Percentiles rank a stretch among this genome's conserved stretches.
Conservation (phyloP, 192 early-diverging fungal species). For the Gigaspora rosea region DNA sequence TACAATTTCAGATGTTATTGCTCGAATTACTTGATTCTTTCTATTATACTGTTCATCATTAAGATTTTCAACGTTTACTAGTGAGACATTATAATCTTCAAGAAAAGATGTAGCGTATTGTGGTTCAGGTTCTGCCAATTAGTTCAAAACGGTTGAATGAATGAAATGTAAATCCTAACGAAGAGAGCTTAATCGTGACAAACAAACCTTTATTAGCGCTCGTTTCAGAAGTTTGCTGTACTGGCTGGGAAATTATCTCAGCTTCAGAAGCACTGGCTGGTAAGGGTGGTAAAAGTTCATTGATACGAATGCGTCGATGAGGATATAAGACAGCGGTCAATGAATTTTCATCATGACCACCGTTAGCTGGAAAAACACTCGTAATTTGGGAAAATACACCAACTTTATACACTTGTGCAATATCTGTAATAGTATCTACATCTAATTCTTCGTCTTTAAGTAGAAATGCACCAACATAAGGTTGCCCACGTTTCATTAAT, state of each 20-base stretch:
- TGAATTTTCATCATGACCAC: slow-evolving; percentile 69
- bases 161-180: neutral
- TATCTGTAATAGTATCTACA: slow-evolving; percentile 73
- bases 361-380: slow-evolving; percentile 82
- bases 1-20: slow-evolving; percentile 93
- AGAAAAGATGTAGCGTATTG: slow-evolving; percentile 54
- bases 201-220: slow-evolving; percentile 14
- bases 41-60: slow-evolving; percentile 81
- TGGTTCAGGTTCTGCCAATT: slow-evolving; percentile 6
- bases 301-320: slow-evolving; percentile 87
- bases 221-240: slow-evolving; percentile 30
- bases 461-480: slow-evolving; percentile 96
- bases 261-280: slow-evolving; percentile 22
- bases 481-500: slow-evolving; percentile 87
- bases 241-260: slow-evolving; percentile 21
- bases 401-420: slow-evolving; percentile 82
- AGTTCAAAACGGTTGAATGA: neutral
- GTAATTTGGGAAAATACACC: slow-evolving; percentile 99
- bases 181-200: neutral
- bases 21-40: slow-evolving; percentile 85
- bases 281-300: slow-evolving; percentile 57
- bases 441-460: slow-evolving; percentile 89
- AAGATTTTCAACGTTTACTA: slow-evolving; percentile 88
- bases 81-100: slow-evolving; percentile 76
- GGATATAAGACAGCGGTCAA: slow-evolving; percentile 96